phyloP scores from a whole-genome alignment of 345 rosid genomes.

The Hypericum androsaemum region DNA sequence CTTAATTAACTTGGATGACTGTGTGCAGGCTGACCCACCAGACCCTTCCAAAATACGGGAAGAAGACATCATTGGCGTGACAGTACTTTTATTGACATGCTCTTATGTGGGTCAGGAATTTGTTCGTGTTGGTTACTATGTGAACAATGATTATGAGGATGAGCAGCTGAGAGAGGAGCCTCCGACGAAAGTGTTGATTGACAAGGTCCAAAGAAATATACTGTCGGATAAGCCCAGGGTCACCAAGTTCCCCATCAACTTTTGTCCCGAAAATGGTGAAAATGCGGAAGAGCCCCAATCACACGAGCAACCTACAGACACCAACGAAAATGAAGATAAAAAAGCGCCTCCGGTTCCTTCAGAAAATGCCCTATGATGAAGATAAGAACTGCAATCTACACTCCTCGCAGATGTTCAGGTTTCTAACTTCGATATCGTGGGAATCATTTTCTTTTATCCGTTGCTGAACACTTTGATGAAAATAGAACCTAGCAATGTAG shows the following conservation, averaged over 20 bases:
- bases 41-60: conserved; percentile 83
- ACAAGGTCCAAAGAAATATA: conserved; percentile 76
- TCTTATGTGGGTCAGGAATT: conserved; percentile 83
- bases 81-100: conserved; percentile 73
- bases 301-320: conserved; percentile 33
- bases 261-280: conserved; percentile 57
- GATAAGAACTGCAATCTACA: too few species aligned
- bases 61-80: conserved; percentile 82
- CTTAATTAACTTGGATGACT: conserved; percentile 5
- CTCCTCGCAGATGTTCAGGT: too few species aligned
- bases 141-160: conserved; percentile 84
- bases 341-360: conserved; percentile 20
- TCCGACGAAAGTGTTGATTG: conserved; percentile 61
- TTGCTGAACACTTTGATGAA: too few species aligned
- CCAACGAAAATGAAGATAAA: conserved; percentile 22
- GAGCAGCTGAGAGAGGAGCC: conserved; percentile 90
- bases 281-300: conserved; percentile 26
- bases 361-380: conserved; percentile 13
- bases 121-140: conserved; percentile 78
- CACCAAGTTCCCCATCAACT: conserved; percentile 87
- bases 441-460: too few species aligned
- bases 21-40: conserved; percentile 72
- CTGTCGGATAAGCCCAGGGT: conserved; percentile 86
- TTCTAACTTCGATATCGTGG: too few species aligned
- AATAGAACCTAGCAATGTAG: too few species aligned